These are phyloP conservation scores for Hirschfeldia incana DNA, from an alignment of 345 rosid species.

Conservation along the genomic window DNA sequence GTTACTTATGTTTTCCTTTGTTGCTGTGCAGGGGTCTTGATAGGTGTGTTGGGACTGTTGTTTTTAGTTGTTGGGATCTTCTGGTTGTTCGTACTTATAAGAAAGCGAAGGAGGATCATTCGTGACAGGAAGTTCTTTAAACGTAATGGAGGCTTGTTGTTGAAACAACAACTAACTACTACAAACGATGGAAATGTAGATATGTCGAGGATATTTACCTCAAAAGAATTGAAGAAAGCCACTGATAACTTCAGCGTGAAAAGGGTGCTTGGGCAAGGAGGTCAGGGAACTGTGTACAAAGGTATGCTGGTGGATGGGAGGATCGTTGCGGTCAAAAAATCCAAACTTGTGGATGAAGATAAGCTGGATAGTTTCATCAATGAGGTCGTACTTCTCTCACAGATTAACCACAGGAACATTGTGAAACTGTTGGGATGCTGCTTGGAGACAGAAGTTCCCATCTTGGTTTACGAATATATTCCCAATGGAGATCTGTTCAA, in stretches of 20 bases:
- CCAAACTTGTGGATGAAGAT: constrained; percentile 25
- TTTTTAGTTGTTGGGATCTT: constrained; percentile 3
- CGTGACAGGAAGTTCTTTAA: constrained; percentile 14
- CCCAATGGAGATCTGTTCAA: constrained; percentile 31
- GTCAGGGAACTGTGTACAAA: constrained; percentile 38
- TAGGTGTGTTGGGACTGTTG: constrained; percentile 11
- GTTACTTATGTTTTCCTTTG: neutral
- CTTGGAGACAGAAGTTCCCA: constrained; percentile 30
- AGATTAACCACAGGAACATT: constrained; percentile 29
- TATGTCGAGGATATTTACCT: constrained; percentile 20
- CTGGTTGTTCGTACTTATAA: neutral
- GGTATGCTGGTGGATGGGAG: constrained; percentile 29
- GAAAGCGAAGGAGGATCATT: neutral
- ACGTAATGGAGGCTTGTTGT: constrained; percentile 31
- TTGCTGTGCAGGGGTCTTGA: constrained; percentile 16
- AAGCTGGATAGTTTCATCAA: constrained; percentile 24
- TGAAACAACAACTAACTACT: constrained; percentile 15
- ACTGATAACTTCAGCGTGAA: constrained; percentile 25
- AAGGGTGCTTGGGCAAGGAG: constrained; percentile 32
- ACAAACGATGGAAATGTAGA: neutral
- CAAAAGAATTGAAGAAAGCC: constrained; percentile 24
- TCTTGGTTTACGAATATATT: constrained; percentile 33
- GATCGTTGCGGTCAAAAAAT: constrained; percentile 27
- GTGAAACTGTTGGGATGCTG: constrained; percentile 39
- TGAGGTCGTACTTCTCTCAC: constrained; percentile 24